These are phyloP conservation scores for Aspergillus intermedius DNA, from an alignment of 2,329 filamentous ascomycete species.

Conservation along the genomic window DNA sequence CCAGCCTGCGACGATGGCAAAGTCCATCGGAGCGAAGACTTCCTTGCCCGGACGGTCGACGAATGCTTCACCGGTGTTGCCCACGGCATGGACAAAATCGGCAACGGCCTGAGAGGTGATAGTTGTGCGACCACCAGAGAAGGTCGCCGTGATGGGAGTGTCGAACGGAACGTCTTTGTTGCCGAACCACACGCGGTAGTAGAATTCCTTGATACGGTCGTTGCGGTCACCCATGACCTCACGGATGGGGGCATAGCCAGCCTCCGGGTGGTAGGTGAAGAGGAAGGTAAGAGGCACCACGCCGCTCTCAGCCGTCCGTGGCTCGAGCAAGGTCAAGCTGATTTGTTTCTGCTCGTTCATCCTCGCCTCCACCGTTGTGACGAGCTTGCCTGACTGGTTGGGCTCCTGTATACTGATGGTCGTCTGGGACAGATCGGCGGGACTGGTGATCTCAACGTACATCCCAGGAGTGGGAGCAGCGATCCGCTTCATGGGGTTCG, in stretches of 20 bases:
- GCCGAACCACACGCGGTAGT: slow-evolving; percentile 97
- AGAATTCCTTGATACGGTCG: slow-evolving; percentile 98
- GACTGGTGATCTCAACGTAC: slow-evolving; percentile 78
- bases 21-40: slow-evolving; percentile 96
- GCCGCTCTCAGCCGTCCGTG: slow-evolving; percentile 76
- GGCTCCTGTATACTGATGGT: slow-evolving; percentile 83
- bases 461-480: slow-evolving; percentile 81
- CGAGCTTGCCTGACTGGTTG: slow-evolving; percentile 74
- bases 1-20: slow-evolving; percentile 96
- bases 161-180: slow-evolving; percentile 78
- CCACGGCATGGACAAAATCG: slow-evolving; percentile 97
- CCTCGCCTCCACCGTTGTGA: slow-evolving; percentile 82
- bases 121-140: slow-evolving; percentile 79
- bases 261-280: slow-evolving; percentile 91
- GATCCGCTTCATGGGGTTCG: slow-evolving; percentile 88
- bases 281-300: slow-evolving; percentile 76
- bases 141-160: slow-evolving; percentile 74
- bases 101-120: slow-evolving; percentile 92
- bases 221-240: slow-evolving; percentile 96
- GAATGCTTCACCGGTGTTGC: slow-evolving; percentile 95
- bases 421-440: slow-evolving; percentile 76
- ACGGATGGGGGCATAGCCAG: slow-evolving; percentile 92
- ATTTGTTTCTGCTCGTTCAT: slow-evolving; percentile 72
- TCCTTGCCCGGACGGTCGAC: slow-evolving; percentile 92
- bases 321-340: slow-evolving; percentile 83